Percentiles rank a stretch among this genome's conserved stretches.
phyloP scores from a whole-genome alignment of 177 flowering plant species.

The Vitis hybrid region DNA sequence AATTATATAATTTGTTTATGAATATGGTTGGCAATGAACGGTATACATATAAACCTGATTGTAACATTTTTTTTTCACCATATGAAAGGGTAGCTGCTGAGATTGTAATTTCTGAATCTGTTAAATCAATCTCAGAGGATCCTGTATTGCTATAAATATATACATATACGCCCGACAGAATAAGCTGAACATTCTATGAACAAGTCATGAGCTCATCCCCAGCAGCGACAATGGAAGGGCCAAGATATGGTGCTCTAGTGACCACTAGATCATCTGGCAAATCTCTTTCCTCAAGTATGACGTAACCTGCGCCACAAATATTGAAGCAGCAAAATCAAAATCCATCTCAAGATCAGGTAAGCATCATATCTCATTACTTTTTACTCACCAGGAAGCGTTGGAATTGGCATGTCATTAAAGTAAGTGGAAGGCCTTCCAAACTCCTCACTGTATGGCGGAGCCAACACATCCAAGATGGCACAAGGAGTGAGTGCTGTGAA shows the following conservation, averaged over 20 bases:
- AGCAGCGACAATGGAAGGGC: conserved; percentile 17
- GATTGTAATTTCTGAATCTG: too few relatives aligned
- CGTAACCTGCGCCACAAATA: conserved; percentile 22
- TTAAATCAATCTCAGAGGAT: too few relatives aligned
- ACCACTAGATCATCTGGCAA: conserved; percentile 28
- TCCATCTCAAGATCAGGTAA: neutral
- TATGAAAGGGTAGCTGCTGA: neutral
- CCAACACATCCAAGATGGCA: conserved; percentile 45
- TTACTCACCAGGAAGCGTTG: conserved; percentile 26
- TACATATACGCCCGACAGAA: too few relatives aligned
- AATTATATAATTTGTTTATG: too few relatives aligned
- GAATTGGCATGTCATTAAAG: conserved; percentile 25
- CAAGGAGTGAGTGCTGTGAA: conserved; percentile 47
- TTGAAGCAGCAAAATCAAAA: neutral
- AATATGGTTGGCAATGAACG: too few relatives aligned
- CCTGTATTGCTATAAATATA: too few relatives aligned
- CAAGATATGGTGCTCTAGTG: conserved; percentile 27
- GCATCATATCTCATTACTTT: too few relatives aligned
- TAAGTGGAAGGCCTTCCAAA: conserved; percentile 46
- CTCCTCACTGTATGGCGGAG: conserved; percentile 48
- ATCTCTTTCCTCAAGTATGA: conserved; percentile 28
- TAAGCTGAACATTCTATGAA: too few relatives aligned
- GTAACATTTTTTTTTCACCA: neutral
- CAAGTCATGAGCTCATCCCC: neutral
- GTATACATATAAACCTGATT: too few relatives aligned